Conservation (phyloP, 371 early-diverging fungal species). For the Rhizopus sp. region DNA sequence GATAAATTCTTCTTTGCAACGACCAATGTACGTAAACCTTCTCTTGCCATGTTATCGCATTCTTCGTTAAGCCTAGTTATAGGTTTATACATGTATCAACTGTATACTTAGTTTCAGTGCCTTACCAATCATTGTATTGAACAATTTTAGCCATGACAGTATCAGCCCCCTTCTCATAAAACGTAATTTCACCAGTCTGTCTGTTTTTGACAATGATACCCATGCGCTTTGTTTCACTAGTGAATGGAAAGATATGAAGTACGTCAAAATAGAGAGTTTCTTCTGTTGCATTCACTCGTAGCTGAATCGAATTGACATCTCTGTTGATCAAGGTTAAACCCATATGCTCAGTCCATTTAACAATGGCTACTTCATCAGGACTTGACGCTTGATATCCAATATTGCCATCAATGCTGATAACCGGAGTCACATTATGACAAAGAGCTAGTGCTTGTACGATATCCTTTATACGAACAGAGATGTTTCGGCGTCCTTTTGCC, state of each 20-base stretch:
- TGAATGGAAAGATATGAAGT: constrained; percentile 96
- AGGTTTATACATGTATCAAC: background rate
- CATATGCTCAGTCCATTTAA: constrained; percentile 92
- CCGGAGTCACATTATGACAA: constrained; percentile 91
- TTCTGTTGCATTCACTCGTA: constrained; percentile 57
- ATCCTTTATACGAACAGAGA: constrained; percentile 76
- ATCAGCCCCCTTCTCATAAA: constrained; percentile 99
- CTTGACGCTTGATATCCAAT: constrained; percentile 96
- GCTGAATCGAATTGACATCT: constrained; percentile 71
- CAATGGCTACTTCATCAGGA: constrained; percentile 99
- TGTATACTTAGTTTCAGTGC: background rate
- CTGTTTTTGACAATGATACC: constrained; percentile 90
- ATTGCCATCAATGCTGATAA: constrained; percentile 51
- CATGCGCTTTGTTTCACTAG: constrained; percentile 99
- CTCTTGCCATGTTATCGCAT: constrained; percentile 98
- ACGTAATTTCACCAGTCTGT: constrained; percentile 70
- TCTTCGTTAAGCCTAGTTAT: constrained; percentile 87
- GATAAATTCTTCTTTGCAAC: constrained; percentile 88
- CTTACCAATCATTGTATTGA: constrained; percentile 92
- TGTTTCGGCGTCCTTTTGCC: constrained; percentile 60
- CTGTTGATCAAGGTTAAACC: constrained; percentile 86
- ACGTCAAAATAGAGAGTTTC: constrained; percentile 72
- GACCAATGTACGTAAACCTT: constrained; percentile 98
- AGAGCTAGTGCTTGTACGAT: constrained; percentile 86
- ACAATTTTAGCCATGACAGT: constrained; percentile 93